These are phyloP conservation scores for Tuber melanosporum DNA, from an alignment of 495 filamentous ascomycete species.

Conservation along the genomic window DNA sequence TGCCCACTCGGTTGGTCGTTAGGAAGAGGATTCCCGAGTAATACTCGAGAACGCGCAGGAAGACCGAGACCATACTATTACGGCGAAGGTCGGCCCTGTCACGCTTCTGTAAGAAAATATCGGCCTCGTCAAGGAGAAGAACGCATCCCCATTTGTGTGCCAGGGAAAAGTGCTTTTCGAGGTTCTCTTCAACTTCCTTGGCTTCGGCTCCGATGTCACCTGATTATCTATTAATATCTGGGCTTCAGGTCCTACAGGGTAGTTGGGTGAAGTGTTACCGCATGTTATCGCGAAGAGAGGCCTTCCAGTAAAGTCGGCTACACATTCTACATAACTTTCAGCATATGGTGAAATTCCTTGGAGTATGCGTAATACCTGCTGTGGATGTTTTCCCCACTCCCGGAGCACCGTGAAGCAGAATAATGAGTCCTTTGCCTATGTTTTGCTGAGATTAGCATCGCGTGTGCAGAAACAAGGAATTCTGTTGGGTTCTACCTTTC, in stretches of 20 bases:
- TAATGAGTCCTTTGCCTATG: constrained; percentile 9
- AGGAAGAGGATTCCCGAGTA: constrained; percentile 56
- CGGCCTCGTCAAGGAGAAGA: constrained; percentile 54
- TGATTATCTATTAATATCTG: neutral
- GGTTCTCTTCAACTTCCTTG: constrained; percentile 44
- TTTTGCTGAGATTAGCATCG: neutral
- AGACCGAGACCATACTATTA: constrained; percentile 52
- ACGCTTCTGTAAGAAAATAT: constrained; percentile 53
- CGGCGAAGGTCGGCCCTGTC: constrained; percentile 44
- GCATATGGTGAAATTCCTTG: too few relatives aligned
- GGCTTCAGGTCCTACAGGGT: neutral
- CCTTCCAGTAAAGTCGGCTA: constrained; percentile 11
- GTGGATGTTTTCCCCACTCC: constrained; percentile 22
- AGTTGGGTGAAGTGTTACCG: neutral
- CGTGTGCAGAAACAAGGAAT: neutral
- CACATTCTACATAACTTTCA: constrained; percentile 14
- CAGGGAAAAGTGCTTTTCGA: constrained; percentile 45
- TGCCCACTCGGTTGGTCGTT: constrained; percentile 53
- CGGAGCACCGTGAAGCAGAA: constrained; percentile 20
- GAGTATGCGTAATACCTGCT: constrained; percentile 10
- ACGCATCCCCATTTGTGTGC: constrained; percentile 50
- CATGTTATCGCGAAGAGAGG: constrained; percentile 25
- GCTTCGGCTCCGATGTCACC: constrained; percentile 44
- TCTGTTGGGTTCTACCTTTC: neutral
- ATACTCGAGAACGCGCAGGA: constrained; percentile 55